Base-by-base conservation (phyloP, 208 protist species). In the Acanthamoeba divionensis region DNA sequence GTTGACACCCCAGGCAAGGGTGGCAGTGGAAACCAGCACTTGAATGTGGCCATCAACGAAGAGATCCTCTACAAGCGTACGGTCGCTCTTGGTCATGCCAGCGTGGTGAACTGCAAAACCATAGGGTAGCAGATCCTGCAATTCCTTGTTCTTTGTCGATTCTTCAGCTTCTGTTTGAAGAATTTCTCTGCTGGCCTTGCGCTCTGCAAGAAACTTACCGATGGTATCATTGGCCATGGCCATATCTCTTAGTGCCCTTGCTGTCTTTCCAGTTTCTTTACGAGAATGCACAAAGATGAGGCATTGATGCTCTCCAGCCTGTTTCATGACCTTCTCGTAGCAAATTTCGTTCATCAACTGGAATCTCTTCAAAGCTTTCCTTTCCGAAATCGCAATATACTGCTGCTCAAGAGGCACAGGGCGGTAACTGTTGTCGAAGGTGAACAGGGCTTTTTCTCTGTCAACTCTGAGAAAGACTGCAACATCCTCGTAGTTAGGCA, bases 1-100 rank as follows among this genome's bases (percentile, higher is more conserved):
- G 94, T 99, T 99, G 1, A 99, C 99, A 91, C 99, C 99, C 99
- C 99, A 99, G n/a, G 99, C 99, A 1, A 99, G 95, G 13, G 99
- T 99, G 0, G 99, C 98, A 0, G 99, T 99, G 65, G 97, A 99
- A 9, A 99, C 97, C 1, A 99, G 95, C 4, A 99, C 97, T 75
- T 98, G 96, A 36, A 99, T 94, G 94, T 98, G 97, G 18, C 97
- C 92, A 9, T 96, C 96, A 0, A 91, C 96, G 93, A 99, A 99
- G n/a, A 99, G 95, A 57, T 97, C 94, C 93, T 99, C 99, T 6
- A 99, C 98, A 0, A 98, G 92, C 7, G 88, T 90, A 44, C 99
- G 95, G 94, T 99, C 99, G 18, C 95, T 94, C 33, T 96, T 92
- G 38, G 94, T 96, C 90, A 99, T 96, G 18, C 99, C 99, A 41